These are phyloP conservation scores for Aspergillus oerlinghausenensis DNA, from an alignment of 2,329 filamentous ascomycete species.

Conservation along the genomic window DNA sequence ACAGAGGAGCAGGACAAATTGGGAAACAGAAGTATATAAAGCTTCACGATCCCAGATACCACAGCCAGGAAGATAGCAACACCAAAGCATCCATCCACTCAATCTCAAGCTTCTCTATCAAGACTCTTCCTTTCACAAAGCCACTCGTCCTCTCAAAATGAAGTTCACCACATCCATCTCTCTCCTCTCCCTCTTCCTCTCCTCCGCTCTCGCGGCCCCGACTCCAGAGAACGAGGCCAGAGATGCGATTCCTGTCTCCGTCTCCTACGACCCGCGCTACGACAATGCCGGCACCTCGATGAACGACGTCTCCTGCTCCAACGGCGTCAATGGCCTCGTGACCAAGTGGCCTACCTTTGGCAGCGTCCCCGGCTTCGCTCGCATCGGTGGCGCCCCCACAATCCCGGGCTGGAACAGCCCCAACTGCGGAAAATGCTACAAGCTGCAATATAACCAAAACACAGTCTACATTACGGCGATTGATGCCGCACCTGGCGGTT, in stretches of 20 bases:
- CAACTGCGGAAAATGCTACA: constrained; percentile 52
- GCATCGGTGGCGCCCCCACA: constrained; percentile 48
- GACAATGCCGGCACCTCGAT: constrained; percentile 57
- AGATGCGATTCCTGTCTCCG: constrained; percentile 34
- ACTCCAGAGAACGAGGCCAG: constrained; percentile 9
- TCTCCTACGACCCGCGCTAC: constrained; percentile 70
- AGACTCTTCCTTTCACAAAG: neutral
- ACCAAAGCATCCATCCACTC: neutral
- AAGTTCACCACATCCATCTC: constrained; percentile 15
- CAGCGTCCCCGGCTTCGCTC: constrained; percentile 43
- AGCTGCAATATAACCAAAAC: constrained; percentile 42
- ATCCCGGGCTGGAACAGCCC: constrained; percentile 44
- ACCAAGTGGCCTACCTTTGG: constrained; percentile 38
- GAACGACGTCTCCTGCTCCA: constrained; percentile 44
- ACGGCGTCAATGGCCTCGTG: constrained; percentile 33
- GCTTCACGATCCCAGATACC: neutral
- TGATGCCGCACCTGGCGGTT: constrained; percentile 42
- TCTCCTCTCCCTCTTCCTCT: constrained; percentile 20
- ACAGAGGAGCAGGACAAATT: neutral
- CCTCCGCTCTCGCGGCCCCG: constrained; percentile 20
- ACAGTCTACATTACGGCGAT: constrained; percentile 48
- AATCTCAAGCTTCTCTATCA: neutral
- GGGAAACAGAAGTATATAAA: neutral
- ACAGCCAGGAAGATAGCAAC: neutral
- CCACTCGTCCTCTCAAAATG: constrained; percentile 9